These are phyloP conservation scores for Aspergillus candidus DNA, from an alignment of 2,329 filamentous ascomycete genomes.

Conservation along the genomic window DNA sequence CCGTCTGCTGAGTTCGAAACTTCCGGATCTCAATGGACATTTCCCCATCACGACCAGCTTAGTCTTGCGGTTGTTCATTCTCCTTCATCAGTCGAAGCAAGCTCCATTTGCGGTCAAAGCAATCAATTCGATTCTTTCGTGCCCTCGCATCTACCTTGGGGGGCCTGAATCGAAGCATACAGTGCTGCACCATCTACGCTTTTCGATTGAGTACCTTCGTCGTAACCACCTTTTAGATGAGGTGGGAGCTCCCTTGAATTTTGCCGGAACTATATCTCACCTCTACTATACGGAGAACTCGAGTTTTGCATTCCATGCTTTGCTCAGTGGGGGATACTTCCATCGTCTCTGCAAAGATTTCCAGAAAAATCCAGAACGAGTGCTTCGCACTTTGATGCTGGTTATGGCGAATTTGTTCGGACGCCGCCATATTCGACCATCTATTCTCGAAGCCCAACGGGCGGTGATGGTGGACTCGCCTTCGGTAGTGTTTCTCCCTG, in stretches of 20 bases:
- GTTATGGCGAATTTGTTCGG: conserved; percentile 67
- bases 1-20: conserved; percentile 64
- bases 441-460: conserved; percentile 32
- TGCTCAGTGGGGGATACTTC: conserved; percentile 67
- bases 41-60: conserved; percentile 72
- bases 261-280: conserved; percentile 63
- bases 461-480: conserved; percentile 51
- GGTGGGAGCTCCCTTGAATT: conserved; percentile 61
- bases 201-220: conserved; percentile 73
- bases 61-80: conserved; percentile 60
- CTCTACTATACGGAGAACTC: conserved; percentile 72
- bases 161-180: conserved; percentile 62
- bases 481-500: conserved; percentile 60
- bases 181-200: conserved; percentile 69
- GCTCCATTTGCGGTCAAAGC: conserved; percentile 57
- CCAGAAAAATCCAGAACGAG: conserved; percentile 43
- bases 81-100: conserved; percentile 61
- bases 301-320: conserved; percentile 68
- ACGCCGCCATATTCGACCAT: conserved; percentile 44
- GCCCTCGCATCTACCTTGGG: conserved; percentile 64
- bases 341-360: conserved; percentile 57
- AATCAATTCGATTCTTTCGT: conserved; percentile 62
- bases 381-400: conserved; percentile 58
- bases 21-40: conserved; percentile 70
- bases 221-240: conserved; percentile 60